Conservation (phyloP, 805 yeast genomes). For the Zygotorulaspora chibaensis region DNA sequence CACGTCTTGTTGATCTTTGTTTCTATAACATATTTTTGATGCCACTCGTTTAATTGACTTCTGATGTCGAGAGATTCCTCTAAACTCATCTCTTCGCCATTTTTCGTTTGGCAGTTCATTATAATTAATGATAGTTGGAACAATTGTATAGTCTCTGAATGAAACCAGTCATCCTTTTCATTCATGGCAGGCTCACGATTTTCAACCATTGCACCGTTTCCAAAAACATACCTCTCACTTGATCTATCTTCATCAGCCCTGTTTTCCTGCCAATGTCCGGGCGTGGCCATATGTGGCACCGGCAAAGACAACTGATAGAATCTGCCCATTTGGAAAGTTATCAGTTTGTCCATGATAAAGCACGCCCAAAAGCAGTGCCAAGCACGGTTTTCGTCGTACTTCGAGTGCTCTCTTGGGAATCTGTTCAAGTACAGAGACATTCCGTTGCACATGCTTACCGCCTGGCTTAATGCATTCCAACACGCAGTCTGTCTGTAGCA, state of each 20-base stretch:
- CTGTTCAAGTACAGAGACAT: constrained; percentile 40
- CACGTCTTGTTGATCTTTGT: constrained; percentile 4
- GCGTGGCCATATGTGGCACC: constrained; percentile 19
- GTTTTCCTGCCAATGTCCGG: constrained; percentile 10
- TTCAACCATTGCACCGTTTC: no score
- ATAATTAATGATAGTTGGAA: constrained; percentile 21
- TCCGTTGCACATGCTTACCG: constrained; percentile 41
- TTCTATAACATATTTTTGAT: neutral
- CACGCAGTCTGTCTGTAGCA: constrained; percentile 44
- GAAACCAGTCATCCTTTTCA: constrained; percentile 20
- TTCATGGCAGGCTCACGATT: neutral
- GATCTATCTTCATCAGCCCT: neutral
- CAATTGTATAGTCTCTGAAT: constrained; percentile 19
- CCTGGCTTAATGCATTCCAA: constrained; percentile 41
- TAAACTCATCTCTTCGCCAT: constrained; percentile 19
- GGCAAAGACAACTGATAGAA: constrained; percentile 33
- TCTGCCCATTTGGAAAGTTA: constrained; percentile 52
- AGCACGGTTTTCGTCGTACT: constrained; percentile 43
- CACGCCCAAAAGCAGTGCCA: constrained; percentile 53
- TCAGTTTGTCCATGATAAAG: constrained; percentile 49
- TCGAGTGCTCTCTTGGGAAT: constrained; percentile 24
- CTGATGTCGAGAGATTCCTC: constrained; percentile 15
- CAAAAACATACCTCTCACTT: neutral
- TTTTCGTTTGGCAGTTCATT: constrained; percentile 17
- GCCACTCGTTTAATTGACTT: constrained; percentile 18